A percentile compares a stretch with the other conserved stretches of the same genome.
Evolutionary conservation across 805 yeast species (phyloP).

Genomic region (Sporopachydermia lactativora): DNA sequence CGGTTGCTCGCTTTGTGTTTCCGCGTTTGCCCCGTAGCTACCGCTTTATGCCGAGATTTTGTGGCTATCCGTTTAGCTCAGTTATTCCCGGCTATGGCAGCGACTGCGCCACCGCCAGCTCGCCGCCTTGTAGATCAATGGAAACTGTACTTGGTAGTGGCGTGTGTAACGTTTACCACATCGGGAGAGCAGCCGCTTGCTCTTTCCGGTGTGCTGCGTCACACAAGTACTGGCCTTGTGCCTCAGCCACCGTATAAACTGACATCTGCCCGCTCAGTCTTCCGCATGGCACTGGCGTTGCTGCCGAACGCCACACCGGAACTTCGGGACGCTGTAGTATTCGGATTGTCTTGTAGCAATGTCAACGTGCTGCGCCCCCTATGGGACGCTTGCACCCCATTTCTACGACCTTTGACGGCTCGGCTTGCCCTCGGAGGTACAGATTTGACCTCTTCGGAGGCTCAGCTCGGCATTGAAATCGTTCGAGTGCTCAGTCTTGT

Average conservation of each 20-base stretch:
- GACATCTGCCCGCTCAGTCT: conserved; percentile 82
- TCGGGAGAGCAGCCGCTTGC: conserved; percentile 75
- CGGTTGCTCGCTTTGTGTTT: conserved; percentile 56
- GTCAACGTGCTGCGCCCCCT: conserved; percentile 77
- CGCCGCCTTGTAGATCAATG: conserved; percentile 58
- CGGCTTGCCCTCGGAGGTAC: too few relatives aligned
- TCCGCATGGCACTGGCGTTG: conserved; percentile 75
- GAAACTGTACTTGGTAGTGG: conserved; percentile 80
- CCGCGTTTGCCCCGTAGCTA: conserved; percentile 78
- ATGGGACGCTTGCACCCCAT: not conserved
- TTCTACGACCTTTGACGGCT: not conserved
- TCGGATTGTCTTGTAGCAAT: conserved; percentile 81
- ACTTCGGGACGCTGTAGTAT: conserved; percentile 75
- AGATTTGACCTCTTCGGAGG: conserved; percentile 22
- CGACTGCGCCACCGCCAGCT: not conserved
- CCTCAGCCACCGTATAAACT: conserved; percentile 41
- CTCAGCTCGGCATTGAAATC: conserved; percentile 52
- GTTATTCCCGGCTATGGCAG: conserved; percentile 20
- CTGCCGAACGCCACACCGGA: conserved; percentile 53
- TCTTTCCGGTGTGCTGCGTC: conserved; percentile 27
- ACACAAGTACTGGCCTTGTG: conserved; percentile 2
- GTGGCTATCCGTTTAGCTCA: conserved; percentile 84
- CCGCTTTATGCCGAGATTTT: conserved; percentile 82
- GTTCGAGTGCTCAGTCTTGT: conserved; percentile 67
- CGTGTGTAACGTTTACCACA: conserved; percentile 81